These are phyloP conservation scores for Parietaria judaica DNA, from an alignment of 306 rosid genomes.

Conservation along the genomic window DNA sequence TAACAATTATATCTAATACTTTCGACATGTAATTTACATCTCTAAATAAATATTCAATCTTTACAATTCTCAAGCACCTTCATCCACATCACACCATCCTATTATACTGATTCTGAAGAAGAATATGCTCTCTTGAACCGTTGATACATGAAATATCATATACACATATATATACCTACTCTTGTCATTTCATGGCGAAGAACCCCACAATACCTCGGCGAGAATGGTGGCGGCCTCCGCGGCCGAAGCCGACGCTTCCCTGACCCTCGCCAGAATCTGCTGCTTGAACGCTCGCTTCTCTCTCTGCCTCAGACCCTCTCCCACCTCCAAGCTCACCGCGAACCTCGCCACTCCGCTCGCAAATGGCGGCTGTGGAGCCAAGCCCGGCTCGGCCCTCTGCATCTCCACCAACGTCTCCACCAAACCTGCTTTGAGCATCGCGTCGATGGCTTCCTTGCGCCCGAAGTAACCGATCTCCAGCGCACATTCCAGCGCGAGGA, in stretches of 20 bases:
- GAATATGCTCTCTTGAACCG: no score
- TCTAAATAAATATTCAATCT: no score
- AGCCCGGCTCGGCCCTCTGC: conserved; percentile 62
- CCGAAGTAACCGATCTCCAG: conserved; percentile 83
- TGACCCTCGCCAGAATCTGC: conserved; percentile 49
- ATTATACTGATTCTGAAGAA: no score
- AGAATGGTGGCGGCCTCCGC: conserved; percentile 78
- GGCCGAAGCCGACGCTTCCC: conserved; percentile 54
- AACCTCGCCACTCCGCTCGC: conserved; percentile 78
- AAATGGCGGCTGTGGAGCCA: conserved; percentile 28
- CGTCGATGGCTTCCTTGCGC: conserved; percentile 78
- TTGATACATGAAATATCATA: no score
- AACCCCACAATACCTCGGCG: conserved; percentile 89
- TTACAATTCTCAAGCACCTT: no score
- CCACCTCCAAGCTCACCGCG: conserved; percentile 79
- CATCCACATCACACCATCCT: no score
- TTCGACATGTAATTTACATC: no score
- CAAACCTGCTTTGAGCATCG: conserved; percentile 62
- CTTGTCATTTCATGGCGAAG: conserved; percentile 36
- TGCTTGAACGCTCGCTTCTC: conserved; percentile 77
- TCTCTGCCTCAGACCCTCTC: conserved; percentile 84
- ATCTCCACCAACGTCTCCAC: conserved; percentile 58
- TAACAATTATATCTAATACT: no score
- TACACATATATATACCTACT: no score
- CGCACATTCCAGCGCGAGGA: conserved; percentile 49